These are phyloP conservation scores for Xylaria hypoxylon DNA, from an alignment of 2,329 filamentous ascomycete species.

Conservation along the genomic window DNA sequence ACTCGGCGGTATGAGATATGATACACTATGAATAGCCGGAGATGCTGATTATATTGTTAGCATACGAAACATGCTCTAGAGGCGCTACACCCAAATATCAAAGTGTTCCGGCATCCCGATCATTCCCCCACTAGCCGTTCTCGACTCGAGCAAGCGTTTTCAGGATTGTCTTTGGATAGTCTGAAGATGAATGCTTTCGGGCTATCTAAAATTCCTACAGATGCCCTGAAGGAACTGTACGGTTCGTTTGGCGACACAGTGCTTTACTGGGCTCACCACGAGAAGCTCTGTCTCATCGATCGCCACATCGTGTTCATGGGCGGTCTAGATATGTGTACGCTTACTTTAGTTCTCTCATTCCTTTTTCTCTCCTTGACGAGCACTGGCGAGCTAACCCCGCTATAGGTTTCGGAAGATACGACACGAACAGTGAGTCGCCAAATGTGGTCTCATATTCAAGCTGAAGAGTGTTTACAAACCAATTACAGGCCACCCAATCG, in stretches of 20 bases:
- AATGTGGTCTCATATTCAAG: neutral
- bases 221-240: constrained; percentile 82
- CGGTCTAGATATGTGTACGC: constrained; percentile 81
- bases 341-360: too few species aligned
- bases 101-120: constrained; percentile 90
- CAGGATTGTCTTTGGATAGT: constrained; percentile 59
- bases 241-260: constrained; percentile 84
- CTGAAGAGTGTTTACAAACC: constrained; percentile 32
- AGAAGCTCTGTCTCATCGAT: constrained; percentile 89
- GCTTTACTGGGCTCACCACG: constrained; percentile 92
- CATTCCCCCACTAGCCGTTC: constrained; percentile 77
- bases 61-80: constrained; percentile 87
- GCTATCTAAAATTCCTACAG: constrained; percentile 74
- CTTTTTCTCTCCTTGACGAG: neutral
- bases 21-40: neutral
- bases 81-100: constrained; percentile 82
- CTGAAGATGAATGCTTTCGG: constrained; percentile 57
- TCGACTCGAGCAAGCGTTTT: constrained; percentile 73
- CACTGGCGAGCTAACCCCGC: constrained; percentile 41
- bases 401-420: constrained; percentile 82
- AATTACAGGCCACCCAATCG: constrained; percentile 74
- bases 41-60: constrained; percentile 47
- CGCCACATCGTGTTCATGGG: constrained; percentile 89
- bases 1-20: constrained; percentile 54
- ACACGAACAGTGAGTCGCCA: constrained; percentile 74